Evolutionary conservation across 495 filamentous ascomycete genomes (phyloP), one percentile per base, ranked within the genome.

Genomic region (Penicillium taxi): DNA sequence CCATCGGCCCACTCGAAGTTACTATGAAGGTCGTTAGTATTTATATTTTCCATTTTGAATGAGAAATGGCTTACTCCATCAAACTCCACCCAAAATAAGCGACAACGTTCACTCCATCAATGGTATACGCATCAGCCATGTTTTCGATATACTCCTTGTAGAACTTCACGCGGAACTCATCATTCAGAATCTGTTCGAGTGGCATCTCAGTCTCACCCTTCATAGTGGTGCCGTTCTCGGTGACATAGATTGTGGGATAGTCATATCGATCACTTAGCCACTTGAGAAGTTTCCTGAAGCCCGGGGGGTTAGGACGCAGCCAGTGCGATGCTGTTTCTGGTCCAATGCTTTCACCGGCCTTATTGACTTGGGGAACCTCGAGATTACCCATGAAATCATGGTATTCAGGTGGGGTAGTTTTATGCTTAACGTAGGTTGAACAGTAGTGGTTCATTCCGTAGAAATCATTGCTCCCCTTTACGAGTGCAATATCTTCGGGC

Each of bases 391-490:
- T 64, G 31, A 62, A 53, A 41, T 71, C 68, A 37, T 66, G 65
- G 32, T 54, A 52, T 40, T 63, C 63, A 2, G 65, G 42, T 0
- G 55, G 56, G 1, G 62, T 54, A 13, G 48, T 44, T 15, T 40
- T 55, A 39, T 70, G 63, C 32, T 58, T 58, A 32, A 69, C 47
- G 40, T 67, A 70, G 39, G 68, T 67, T 14, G 65, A 55, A 2
- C 68, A 70, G 49, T 72, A 72, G 21, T 56, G 61, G 45, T 70
- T 72, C 68, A 72, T 72, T 6, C 66, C 68, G 46, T 72, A 72
- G 39, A 72, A 72, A 37, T 70, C 69, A 4, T 62, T 66, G 26
- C 61, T 66, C 9, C 65, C 67, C 9, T 63, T 51, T 5, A 73
- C 56, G 23, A 72, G 54, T 37, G 50, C 39, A 1, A 51, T 50